Base-by-base conservation (phyloP, 2,329 filamentous ascomycete species). In the Ophiostoma himal-ulmi region DNA sequence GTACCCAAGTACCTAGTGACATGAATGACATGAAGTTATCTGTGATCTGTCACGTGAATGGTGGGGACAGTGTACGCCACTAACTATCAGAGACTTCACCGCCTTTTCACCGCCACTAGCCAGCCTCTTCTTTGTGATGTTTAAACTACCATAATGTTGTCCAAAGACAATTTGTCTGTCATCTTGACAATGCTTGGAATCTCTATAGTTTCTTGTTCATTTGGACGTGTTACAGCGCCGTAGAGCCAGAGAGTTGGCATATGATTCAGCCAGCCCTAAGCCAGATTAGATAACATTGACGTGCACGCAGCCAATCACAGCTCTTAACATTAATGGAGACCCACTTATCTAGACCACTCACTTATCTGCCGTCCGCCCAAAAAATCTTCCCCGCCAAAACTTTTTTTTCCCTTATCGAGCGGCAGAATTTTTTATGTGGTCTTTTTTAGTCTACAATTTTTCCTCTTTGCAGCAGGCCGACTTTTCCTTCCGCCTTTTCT, bases 341-440 rank as follows among this genome's bases (percentile, higher is more conserved):
- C 67, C 30, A 36, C 36, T 39, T 39, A n/a, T 62, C 22, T 17
- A 4, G 8, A 57, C 52, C 22, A 26, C 52, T 57, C 39, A 20
- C 26, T 26, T 30, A 60, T 62, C 57, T 17, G 52, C 13, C 20
- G 13, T 36, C 60, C 60, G 41, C 67, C 7, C 36, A 36, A 37
- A 67, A 67, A 41, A 67, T 39, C 41, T 62, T 62, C 67, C 70
- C 69, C 71, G 65, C 65, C 71, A 68, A 68, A 54, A 37, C 52
- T 69, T 71, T 73, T 71, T 72, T 71, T 70, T 70, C 41, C 37
- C 65, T 67, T 67, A 67, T 67, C 65, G 14, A 34, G 36, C 65
- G 65, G 65, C 65, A 67, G 48, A 20, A 68, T 69, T 70, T 70
- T 72, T 69, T 69, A 41, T 66, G 62, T 65, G 62, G 62, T 65